A percentile compares a stretch with the other conserved stretches of the same genome.
Evolutionary conservation across 129 eudicot species (phyloP).

Genomic region (Centaurea solstitialis): DNA sequence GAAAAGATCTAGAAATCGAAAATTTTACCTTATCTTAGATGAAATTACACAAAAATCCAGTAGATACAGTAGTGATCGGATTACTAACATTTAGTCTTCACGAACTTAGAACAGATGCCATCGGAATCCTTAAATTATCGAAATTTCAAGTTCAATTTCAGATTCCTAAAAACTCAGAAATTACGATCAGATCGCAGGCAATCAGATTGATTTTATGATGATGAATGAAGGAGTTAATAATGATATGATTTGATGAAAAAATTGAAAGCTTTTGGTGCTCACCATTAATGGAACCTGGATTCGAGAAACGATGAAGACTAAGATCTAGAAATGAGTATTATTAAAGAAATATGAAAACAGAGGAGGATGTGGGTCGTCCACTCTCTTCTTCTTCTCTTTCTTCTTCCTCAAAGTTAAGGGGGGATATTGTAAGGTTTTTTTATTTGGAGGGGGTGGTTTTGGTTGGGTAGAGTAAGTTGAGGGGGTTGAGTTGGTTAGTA

Average conservation of each 20-base stretch:
- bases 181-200: constrained; percentile 34
- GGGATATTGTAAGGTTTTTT: constrained; percentile 26
- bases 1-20: constrained; percentile 26
- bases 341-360: constrained; percentile 51
- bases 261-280: constrained; percentile 23
- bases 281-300: constrained; percentile 50
- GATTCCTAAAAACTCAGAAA: constrained; percentile 40
- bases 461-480: constrained; percentile 16
- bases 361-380: constrained; percentile 65
- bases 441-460: neutral
- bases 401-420: constrained; percentile 24
- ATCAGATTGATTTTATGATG: constrained; percentile 20
- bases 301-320: constrained; percentile 37
- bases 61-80: constrained; percentile 41
- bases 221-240: neutral
- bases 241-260: neutral
- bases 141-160: constrained; percentile 37
- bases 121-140: constrained; percentile 47
- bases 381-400: constrained; percentile 42
- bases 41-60: constrained; percentile 23
- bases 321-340: constrained; percentile 62
- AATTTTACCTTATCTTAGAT: constrained; percentile 31
- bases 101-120: constrained; percentile 30
- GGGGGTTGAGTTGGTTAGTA: neutral
- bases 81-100: constrained; percentile 26